Base-by-base conservation (phyloP, 2,329 filamentous ascomycete species). In the Lecanicillium sp. region DNA sequence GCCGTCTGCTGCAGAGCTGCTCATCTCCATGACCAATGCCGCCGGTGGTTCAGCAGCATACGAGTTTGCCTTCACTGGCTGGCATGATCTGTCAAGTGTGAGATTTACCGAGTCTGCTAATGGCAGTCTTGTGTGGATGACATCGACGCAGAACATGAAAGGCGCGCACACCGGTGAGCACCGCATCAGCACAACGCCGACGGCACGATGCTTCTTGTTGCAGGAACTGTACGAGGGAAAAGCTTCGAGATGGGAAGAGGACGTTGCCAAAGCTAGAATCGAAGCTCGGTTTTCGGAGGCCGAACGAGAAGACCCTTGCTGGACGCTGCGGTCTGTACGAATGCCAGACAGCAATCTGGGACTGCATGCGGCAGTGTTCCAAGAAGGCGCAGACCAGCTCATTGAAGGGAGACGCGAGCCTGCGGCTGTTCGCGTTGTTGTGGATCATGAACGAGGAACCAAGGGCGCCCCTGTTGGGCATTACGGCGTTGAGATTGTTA, bases 231-330 rank as follows among this genome's bases (percentile, higher is more conserved):
- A 91, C 57, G 87, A 95, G 60, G 83, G 83, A 21, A 90, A 84
- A 62, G 87, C 86, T 1, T 71, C 74, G 15, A 87, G 84, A 52
- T 83, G 88, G 66, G 81, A 82, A 23, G 91, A 97, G 66, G 93
- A 97, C 54, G 75, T 96, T 11, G 81, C 83, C 40, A 94, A 91
- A 67, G 90, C 90, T 8, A 82, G 84, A 54, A 81, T 96, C 12
- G 91, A 96, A 66, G 86, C 83, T 5, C 80, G 90, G 10, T 95
- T 94, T 59, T 71, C 86, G 1, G 90, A 95, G 62, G 64, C 72
- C n/a, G 88, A 95, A 68, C 81, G 90, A 50, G 89, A 95, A 63
- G 79, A 84, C 50, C 76, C 83, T 14, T 81, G 78, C 56, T 96
- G 89, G 90, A 86, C 86, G 26, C 77, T 94, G 26, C 80, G 89